Percentiles rank a stretch among this genome's conserved stretches.
phyloP scores from a whole-genome alignment of 805 yeast genomes.

The Groenewaldozyma tartarivorans region DNA sequence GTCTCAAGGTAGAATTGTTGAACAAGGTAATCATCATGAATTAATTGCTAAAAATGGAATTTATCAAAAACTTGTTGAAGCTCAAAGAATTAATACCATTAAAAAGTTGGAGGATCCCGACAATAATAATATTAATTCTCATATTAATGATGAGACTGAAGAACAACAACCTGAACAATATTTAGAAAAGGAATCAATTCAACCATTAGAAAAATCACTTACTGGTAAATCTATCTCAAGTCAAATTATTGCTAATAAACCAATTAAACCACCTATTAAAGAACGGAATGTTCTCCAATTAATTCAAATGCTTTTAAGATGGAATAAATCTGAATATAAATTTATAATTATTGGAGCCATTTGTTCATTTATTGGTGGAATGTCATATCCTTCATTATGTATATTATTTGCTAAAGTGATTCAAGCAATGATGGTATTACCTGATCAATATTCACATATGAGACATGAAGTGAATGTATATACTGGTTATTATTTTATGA shows the following conservation, averaged over 20 bases:
- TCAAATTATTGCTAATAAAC: slow-evolving; percentile 9
- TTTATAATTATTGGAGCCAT: slow-evolving; percentile 20
- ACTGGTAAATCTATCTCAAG: slow-evolving; percentile 16
- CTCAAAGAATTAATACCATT: slow-evolving; percentile 23
- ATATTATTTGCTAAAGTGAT: slow-evolving; percentile 30
- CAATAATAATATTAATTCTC: slow-evolving; percentile 1
- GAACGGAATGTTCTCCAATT: slow-evolving; percentile 5
- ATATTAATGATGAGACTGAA: slow-evolving; percentile 11
- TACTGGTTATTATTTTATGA: slow-evolving; percentile 28
- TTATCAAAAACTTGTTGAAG: slow-evolving; percentile 28
- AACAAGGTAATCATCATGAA: slow-evolving; percentile 35
- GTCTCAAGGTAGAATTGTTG: slow-evolving; percentile 40
- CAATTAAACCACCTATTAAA: background rate
- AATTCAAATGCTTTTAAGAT: slow-evolving; percentile 9
- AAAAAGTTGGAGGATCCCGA: slow-evolving; percentile 9
- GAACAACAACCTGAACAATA: slow-evolving; percentile 1
- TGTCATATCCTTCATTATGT: slow-evolving; percentile 30
- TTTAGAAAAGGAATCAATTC: background rate
- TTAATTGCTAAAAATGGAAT: slow-evolving; percentile 24
- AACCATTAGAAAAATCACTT: background rate
- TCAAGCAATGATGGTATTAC: slow-evolving; percentile 26
- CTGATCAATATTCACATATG: slow-evolving; percentile 25
- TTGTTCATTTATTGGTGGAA: slow-evolving; percentile 26
- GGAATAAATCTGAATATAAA: slow-evolving; percentile 20
- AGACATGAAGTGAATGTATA: slow-evolving; percentile 27